Evolutionary conservation across 306 rosid species (phyloP), one percentile per base, ranked within the genome.

Genomic region (Vigna trinervia): DNA sequence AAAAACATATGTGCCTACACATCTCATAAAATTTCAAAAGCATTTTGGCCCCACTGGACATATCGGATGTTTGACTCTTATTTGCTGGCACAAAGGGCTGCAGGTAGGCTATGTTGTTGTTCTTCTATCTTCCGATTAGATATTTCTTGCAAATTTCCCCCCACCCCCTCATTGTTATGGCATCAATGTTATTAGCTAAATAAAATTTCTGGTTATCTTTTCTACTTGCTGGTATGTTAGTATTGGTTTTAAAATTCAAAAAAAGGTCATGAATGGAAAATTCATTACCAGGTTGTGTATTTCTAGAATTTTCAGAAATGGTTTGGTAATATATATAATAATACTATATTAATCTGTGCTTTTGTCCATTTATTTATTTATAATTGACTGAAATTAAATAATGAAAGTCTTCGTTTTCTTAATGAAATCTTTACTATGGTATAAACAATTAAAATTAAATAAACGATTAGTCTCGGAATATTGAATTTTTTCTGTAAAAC

Each of bases 51-150:
- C 12, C 86, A 84, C 63, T 95, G 97, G 97, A 94, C 90, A 59
- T 95, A 95, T 80, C 81, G 82, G 41, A 95, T 95, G 98, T 88
- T 86, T 57, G 98, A 92, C 86, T 88, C 99, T 69, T 92, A 92
- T 86, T 88, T 83, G 79, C 96, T 92, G 78, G 96, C 96, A 58
- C 90, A 90, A 85, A 89, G 85, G 76, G 96, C 87, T 26, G 91
- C 93, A 90, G 98, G 98, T 92, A 84, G 66, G 66, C 57, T 81
- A 64, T 75, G 46, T 34, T 84, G 76, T 86, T 43, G 68, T 69
- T 82, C 58, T 71, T 71, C 23, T 46, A 22, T 43, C 76, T 45
- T 50, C 58, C 63, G 5, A 68, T 8, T 52, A n/a, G 50, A 57
- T 61, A 50, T 48, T 69, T 69, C 59, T 68, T 68, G 62, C 61